Base-by-base conservation (phyloP, 768 basidiomycete genomes). In the Dacryopinax spathularia region DNA sequence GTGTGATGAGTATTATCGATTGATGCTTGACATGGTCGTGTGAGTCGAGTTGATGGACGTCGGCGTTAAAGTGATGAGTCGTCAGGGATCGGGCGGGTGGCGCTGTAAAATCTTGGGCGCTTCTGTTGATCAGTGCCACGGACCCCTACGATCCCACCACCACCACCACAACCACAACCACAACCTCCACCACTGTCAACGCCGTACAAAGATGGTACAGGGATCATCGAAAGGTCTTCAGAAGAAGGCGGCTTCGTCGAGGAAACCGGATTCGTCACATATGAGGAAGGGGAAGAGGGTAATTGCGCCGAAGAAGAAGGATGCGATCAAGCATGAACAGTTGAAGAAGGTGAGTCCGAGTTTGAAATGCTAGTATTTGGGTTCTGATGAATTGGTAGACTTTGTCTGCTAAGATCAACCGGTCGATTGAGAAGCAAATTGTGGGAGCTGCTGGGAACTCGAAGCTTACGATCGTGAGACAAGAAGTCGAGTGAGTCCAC, bases 251-350 rank as follows among this genome's bases (percentile, higher is more conserved):
- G 48, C 18, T 5, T n/a, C n/a, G n/a, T 56, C 48, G 25, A 25
- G 48, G 15, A 56, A 56, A 29, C 13, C 48, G 5, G 25, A 56
- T 18, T 22, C 48, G 31, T 56, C 48, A 9, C 10, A 56, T 56
- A 27, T 18, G 29, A 56, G 31, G 48, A 56, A 56, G 18, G 48
- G 48, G 31, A 56, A 29, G 25, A 22, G 48, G 6, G 48, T 56
- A 29, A 56, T 56, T 56, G 48, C 48, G 31, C 48, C 48, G 25
- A 56, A 56, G 48, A 56, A 29, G 48, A 56, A 56, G 29, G 48
- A 56, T 56, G 48, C 48, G 10, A 29, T 56, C 13, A 56, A 56
- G 29, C 48, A 56, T 18, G 48, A 56, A 2, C 48, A 56, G 48
- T 29, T 56, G 3, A 56, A 56, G 18, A 56, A 56, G 48, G 48